Evolutionary conservation across 306 rosid species (phyloP).

Genomic region (Castanospermum australe): DNA sequence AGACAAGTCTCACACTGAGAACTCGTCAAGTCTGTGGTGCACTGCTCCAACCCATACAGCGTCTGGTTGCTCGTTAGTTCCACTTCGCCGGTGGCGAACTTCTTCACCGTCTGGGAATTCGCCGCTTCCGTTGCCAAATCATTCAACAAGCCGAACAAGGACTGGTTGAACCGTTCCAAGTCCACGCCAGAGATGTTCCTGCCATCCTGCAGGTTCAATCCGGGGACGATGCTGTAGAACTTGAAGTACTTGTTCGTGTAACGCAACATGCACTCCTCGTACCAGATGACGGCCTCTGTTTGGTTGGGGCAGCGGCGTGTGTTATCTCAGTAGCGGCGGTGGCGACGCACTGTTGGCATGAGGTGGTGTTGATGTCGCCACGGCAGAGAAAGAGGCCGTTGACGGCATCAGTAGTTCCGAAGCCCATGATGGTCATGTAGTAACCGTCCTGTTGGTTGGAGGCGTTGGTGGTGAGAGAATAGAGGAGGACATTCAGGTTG

Average conservation of each 20-base stretch:
- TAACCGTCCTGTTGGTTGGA: conserved; percentile 27
- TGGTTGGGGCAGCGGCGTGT: conserved; percentile 30
- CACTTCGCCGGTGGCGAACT: conserved; percentile 18
- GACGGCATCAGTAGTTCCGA: conserved; percentile 12
- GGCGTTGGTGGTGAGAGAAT: conserved; percentile 36
- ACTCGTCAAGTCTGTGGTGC: background rate
- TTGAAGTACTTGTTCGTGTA: conserved; percentile 35
- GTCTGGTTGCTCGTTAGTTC: background rate
- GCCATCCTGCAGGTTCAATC: background rate
- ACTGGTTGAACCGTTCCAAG: conserved; percentile 2
- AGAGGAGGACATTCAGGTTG: conserved; percentile 38
- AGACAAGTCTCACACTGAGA: conserved; percentile 24
- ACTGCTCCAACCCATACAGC: conserved; percentile 34
- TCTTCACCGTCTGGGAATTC: conserved; percentile 19
- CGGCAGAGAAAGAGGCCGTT: conserved; percentile 55
- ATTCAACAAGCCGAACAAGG: background rate
- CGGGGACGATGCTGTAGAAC: background rate
- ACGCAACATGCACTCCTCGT: conserved; percentile 37
- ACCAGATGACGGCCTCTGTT: conserved; percentile 50
- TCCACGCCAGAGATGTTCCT: conserved; percentile 17
- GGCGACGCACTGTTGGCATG: conserved; percentile 38
- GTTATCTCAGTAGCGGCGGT: conserved; percentile 24
- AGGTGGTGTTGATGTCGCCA: conserved; percentile 37
- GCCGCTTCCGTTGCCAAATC: conserved; percentile 12
- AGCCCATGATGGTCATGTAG: conserved; percentile 21